Evolutionary conservation across 1,139 yeast genomes (phyloP).

Genomic region (Yamadazyma trypodendri): DNA sequence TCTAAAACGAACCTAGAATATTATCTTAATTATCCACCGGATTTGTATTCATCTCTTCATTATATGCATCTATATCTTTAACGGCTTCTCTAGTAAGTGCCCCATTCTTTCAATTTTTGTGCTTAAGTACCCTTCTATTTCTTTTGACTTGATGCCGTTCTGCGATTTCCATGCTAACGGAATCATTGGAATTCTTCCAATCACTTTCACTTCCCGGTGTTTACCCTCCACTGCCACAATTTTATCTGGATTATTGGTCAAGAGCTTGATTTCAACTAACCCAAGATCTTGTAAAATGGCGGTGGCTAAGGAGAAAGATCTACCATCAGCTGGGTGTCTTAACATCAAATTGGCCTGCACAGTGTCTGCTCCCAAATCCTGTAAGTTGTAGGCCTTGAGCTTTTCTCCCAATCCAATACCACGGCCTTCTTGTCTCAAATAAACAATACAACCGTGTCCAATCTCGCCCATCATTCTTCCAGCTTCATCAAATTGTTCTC

Average conservation of each 20-base stretch:
- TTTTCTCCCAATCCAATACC: conserved; percentile 98
- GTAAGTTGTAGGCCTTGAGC: conserved; percentile 92
- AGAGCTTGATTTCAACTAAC: conserved; percentile 63
- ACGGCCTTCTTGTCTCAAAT: conserved; percentile 95
- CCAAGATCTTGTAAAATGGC: conserved; percentile 88
- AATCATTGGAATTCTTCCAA: conserved; percentile 92
- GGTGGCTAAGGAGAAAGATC: conserved; percentile 90
- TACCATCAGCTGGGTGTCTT: conserved; percentile 95
- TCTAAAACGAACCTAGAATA: too few species aligned
- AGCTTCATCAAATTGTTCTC: conserved; percentile 98
- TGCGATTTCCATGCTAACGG: conserved; percentile 82
- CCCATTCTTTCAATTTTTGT: conserved; percentile 98
- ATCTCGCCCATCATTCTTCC: conserved; percentile 84
- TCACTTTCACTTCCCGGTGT: conserved; percentile 65
- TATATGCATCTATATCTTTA: conserved; percentile 9
- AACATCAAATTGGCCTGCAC: conserved; percentile 92
- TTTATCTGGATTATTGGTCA: conserved; percentile 96
- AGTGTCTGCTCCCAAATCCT: conserved; percentile 97
- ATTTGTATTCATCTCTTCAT: not conserved
- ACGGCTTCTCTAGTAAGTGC: conserved; percentile 49
- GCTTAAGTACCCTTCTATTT: conserved; percentile 87
- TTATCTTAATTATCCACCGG: too few species aligned
- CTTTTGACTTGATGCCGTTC: conserved; percentile 74
- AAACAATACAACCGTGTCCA: conserved; percentile 93
- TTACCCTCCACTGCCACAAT: conserved; percentile 91